Evolutionary conservation across 2,329 filamentous ascomycete species (phyloP).

Genomic region (Myriosclerotinia scirpicola): DNA sequence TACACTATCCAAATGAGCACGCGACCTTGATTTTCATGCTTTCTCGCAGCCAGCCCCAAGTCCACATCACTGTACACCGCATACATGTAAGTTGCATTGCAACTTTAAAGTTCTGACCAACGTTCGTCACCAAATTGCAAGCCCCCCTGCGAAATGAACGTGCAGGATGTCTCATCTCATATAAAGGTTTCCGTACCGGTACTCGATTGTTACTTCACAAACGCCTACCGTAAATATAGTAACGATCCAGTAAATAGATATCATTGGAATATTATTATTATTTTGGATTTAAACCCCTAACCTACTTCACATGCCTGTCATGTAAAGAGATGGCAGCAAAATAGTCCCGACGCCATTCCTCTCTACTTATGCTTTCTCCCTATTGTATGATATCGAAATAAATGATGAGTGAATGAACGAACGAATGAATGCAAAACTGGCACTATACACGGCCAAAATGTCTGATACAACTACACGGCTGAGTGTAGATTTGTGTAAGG

Average conservation of each 20-base stretch:
- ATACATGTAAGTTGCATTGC: neutral
- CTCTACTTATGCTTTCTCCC: slow-evolving; percentile 18
- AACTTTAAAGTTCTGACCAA: neutral
- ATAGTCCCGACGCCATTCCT: slow-evolving; percentile 9
- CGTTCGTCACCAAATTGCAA: neutral
- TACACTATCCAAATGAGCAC: no score
- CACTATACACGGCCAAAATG: slow-evolving; percentile 21
- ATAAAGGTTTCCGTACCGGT: no score
- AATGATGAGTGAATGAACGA: neutral
- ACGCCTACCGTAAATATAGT: no score
- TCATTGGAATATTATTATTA: slow-evolving; percentile 11
- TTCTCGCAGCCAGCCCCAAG: no score
- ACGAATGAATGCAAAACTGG: slow-evolving; percentile 11
- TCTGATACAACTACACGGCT: slow-evolving; percentile 22
- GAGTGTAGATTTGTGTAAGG: slow-evolving; percentile 21
- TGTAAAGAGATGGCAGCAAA: slow-evolving; percentile 8
- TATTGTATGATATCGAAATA: slow-evolving; percentile 17
- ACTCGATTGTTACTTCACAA: no score
- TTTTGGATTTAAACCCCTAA: neutral
- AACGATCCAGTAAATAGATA: no score
- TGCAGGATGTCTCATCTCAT: no score
- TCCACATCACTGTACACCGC: no score
- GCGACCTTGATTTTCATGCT: no score
- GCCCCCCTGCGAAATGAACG: no score
- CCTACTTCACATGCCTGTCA: slow-evolving; percentile 5